Conservation (phyloP, 768 basidiomycete species). For the Harrya chromipes region DNA sequence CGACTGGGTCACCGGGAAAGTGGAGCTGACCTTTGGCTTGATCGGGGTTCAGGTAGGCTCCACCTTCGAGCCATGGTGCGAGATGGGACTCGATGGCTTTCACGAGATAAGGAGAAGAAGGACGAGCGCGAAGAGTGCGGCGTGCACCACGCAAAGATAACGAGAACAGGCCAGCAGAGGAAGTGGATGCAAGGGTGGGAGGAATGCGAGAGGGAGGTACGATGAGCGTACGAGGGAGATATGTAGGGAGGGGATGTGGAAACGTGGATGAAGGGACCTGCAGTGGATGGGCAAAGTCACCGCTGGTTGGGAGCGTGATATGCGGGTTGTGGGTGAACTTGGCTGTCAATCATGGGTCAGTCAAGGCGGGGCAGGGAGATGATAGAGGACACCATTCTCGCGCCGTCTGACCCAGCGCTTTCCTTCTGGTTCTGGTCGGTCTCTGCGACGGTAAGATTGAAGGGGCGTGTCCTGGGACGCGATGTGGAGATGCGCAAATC, state of each 20-base stretch:
- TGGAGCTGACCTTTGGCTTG: constrained; percentile 22
- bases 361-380: not conserved
- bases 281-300: constrained; percentile 48
- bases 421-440: constrained; percentile 65
- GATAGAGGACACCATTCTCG: constrained; percentile 60
- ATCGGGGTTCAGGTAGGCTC: constrained; percentile 55
- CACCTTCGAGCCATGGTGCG: constrained; percentile 60
- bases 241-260: constrained; percentile 70
- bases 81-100: constrained; percentile 66
- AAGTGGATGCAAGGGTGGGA: constrained; percentile 45
- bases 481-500: constrained; percentile 51
- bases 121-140: constrained; percentile 56
- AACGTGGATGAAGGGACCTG: constrained; percentile 57
- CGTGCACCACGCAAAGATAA: constrained; percentile 75
- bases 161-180: constrained; percentile 74
- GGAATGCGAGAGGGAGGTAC: constrained; percentile 46
- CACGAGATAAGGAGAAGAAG: constrained; percentile 54
- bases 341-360: constrained; percentile 42
- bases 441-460: constrained; percentile 24
- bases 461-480: constrained; percentile 2
- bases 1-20: constrained; percentile 47
- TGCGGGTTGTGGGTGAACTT: constrained; percentile 72
- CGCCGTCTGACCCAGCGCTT: constrained; percentile 75
- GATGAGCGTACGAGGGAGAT: constrained; percentile 58
- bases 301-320: constrained; percentile 56